A percentile compares a stretch with the other conserved stretches of the same genome.
These are phyloP conservation scores for Lavandula angustifolia DNA, from an alignment of 257 asterid species.

Conservation along the genomic window DNA sequence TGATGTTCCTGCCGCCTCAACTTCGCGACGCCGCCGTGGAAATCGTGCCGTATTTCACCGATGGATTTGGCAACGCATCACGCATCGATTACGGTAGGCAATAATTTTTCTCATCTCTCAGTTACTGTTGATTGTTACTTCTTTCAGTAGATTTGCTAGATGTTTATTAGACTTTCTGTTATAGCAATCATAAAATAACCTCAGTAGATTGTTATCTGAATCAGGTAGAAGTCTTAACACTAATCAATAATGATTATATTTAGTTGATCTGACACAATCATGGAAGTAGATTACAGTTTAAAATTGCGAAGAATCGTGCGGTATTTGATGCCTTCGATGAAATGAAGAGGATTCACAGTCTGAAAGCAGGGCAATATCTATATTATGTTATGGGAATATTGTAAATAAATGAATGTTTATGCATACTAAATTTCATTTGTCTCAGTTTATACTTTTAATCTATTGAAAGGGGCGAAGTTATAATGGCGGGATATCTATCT, in stretches of 20 bases:
- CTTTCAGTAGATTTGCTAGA: slow-evolving; percentile 1
- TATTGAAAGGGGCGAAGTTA: background rate
- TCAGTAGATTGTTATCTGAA: background rate
- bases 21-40: slow-evolving; percentile 53
- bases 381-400: too few species aligned
- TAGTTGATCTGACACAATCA: background rate
- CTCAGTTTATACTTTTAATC: background rate
- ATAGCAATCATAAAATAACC: background rate
- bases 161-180: background rate
- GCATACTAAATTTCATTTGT: background rate
- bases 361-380: background rate
- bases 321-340: background rate
- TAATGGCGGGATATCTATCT: background rate
- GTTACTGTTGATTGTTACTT: background rate
- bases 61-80: slow-evolving; percentile 76
- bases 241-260: background rate
- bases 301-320: background rate
- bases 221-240: background rate
- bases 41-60: slow-evolving; percentile 75
- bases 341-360: background rate
- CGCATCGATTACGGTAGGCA: slow-evolving; percentile 80
- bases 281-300: background rate
- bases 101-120: background rate
- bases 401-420: background rate
- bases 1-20: slow-evolving; percentile 45